phyloP scores from a whole-genome alignment of 139 green algal species.

The Edaphochlamys debaryana region DNA sequence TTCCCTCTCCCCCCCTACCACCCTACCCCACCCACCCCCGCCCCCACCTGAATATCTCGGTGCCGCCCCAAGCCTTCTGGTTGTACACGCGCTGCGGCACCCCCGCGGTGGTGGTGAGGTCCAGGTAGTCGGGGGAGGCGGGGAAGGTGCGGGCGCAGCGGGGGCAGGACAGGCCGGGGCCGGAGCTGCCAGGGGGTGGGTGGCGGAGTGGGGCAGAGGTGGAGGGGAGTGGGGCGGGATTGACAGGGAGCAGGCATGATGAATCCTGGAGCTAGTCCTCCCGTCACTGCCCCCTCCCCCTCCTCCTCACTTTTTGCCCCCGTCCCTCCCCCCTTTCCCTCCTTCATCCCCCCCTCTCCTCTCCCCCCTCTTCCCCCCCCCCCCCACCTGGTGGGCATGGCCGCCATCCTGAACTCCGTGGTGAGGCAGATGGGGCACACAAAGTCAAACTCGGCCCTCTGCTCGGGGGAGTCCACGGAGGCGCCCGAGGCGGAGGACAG shows the following conservation, averaged over 20 bases:
- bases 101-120: slow-evolving; percentile 79
- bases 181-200: too few relatives aligned
- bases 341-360: too few relatives aligned
- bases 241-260: not conserved
- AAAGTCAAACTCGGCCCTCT: not conserved
- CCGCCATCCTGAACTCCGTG: slow-evolving; percentile 2
- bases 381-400: slow-evolving; percentile 19
- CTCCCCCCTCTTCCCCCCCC: too few relatives aligned
- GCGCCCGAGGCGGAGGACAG: not conserved
- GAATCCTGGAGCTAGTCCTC: not conserved
- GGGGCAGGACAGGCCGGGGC: slow-evolving; percentile 30
- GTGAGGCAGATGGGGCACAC: slow-evolving; percentile 36
- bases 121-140: slow-evolving; percentile 52
- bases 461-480: not conserved
- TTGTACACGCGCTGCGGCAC: slow-evolving; percentile 65
- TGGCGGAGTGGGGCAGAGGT: not conserved
- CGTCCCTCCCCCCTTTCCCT: too few relatives aligned
- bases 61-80: slow-evolving; percentile 63
- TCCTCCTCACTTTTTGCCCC: too few relatives aligned
- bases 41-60: slow-evolving; percentile 71
- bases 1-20: too few relatives aligned
- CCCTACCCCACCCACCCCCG: not conserved
- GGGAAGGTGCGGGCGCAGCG: slow-evolving; percentile 53
- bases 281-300: too few relatives aligned
- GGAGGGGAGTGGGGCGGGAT: not conserved